A percentile compares a stretch with the other conserved stretches of the same genome.
Evolutionary conservation across 2,329 filamentous ascomycete species (phyloP).

Genomic region (Cytospora piceae): DNA sequence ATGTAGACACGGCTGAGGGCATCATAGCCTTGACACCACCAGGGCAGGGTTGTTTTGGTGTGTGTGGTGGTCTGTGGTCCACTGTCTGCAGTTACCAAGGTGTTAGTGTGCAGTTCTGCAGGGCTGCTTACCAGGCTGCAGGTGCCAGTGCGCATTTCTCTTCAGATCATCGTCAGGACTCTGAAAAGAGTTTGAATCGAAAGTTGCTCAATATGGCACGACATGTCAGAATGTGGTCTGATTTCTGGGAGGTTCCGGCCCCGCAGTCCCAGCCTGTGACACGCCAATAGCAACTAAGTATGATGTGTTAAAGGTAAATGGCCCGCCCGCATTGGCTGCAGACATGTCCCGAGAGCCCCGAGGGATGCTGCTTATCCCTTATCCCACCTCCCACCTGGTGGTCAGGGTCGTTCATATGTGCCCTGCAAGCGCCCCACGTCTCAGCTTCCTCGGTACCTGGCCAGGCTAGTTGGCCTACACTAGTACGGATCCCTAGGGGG

Average conservation of each 20-base stretch:
- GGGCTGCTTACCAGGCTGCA: slow-evolving; percentile 10
- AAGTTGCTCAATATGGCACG: slow-evolving; percentile 24
- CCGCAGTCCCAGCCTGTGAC: slow-evolving; percentile 23
- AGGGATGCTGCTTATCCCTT: slow-evolving; percentile 1
- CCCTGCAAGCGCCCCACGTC: not conserved
- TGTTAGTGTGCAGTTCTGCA: not conserved
- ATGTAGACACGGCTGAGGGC: not conserved
- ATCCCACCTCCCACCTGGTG: slow-evolving; percentile 3
- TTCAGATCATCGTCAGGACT: slow-evolving; percentile 16
- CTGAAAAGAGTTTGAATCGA: slow-evolving; percentile 19
- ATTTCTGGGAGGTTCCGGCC: slow-evolving; percentile 25
- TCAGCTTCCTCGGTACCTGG: not conserved
- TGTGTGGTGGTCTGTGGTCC: not conserved
- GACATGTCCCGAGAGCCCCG: slow-evolving; percentile 7
- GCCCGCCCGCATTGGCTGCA: slow-evolving; percentile 19
- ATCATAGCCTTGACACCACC: not conserved
- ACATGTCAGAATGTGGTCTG: slow-evolving; percentile 20
- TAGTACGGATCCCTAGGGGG: no score
- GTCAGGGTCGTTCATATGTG: not conserved
- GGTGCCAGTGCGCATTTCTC: slow-evolving; percentile 17
- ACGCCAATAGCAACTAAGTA: slow-evolving; percentile 16
- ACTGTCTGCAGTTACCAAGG: not conserved
- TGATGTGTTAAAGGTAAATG: not conserved
- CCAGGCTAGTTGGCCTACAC: not conserved
- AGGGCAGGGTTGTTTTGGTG: no score